phyloP scores from a whole-genome alignment of 306 rosid genomes.

The Elaeagnus macrophylla region DNA sequence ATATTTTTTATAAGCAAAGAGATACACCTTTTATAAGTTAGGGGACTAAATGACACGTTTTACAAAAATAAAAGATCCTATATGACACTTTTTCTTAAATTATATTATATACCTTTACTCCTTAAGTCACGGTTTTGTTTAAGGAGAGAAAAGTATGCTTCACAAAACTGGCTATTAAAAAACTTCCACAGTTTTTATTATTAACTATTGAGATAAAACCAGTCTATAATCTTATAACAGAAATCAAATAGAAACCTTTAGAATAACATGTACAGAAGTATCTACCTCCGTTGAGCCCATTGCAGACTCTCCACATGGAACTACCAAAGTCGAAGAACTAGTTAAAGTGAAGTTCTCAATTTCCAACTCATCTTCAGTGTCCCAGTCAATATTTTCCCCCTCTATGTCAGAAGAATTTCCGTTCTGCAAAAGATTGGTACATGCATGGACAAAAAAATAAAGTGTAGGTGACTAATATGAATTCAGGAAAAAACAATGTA shows the following conservation, averaged over 20 bases:
- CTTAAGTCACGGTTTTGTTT: neutral
- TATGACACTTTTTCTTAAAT: no score
- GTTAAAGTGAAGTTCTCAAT: constrained; percentile 47
- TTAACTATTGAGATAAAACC: neutral
- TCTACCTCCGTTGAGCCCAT: constrained; percentile 44
- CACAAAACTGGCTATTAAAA: no score
- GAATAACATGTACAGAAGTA: neutral
- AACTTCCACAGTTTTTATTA: no score
- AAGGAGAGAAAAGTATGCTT: neutral
- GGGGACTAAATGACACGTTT: no score
- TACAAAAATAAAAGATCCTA: no score
- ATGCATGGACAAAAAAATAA: neutral
- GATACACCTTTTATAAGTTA: no score
- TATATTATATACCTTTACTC: no score
- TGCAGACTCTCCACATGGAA: constrained; percentile 36
- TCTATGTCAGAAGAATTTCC: constrained; percentile 50
- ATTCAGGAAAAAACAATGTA: constrained; percentile 7
- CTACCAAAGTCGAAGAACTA: constrained; percentile 35
- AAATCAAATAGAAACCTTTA: neutral
- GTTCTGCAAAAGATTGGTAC: constrained; percentile 33
- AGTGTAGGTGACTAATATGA: constrained; percentile 8
- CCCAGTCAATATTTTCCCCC: constrained; percentile 63
- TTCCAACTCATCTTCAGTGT: constrained; percentile 78
- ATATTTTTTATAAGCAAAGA: no score
- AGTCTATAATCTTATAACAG: no score